Base-by-base conservation (phyloP, 352 stramenopile genomes). In the Phytophthora podocarpi region DNA sequence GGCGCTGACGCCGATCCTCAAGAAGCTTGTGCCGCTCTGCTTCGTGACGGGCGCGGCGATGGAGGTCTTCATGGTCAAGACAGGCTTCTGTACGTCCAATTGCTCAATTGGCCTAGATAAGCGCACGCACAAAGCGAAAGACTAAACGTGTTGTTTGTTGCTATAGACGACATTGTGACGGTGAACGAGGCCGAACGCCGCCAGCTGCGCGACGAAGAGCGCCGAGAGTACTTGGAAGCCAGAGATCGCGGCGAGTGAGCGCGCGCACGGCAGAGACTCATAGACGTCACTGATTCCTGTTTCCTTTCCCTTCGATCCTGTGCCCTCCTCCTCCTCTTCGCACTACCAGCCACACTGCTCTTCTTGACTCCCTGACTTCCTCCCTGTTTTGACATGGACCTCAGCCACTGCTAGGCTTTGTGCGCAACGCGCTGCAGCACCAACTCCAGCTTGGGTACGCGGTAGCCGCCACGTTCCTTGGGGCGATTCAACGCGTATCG, bases 1-100 rank as follows among this genome's bases (percentile, higher is more conserved):
- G 53, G 75, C 80, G 70, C 65, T 95, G 8, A 62, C 49, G 49
- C 82, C 84, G 61, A 90, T 95, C 52, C 70, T 95, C 26, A 80
- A 82, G 65, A 95, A 95, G 64, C 72, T 94, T 32, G 67, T 96
- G 59, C 88, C 88, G 28, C 45, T 94, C 13, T 95, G 87, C 71
- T 96, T 96, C 64, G 60, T 91, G 30, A 87, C 81, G 28, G 88
- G 88, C 42, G 87, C 87, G 13, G 79, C 65, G 26, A 94, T 96
- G 75, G 88, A 96, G 70, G 35, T 82, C 11, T 95, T 96, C 59
- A 96, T 96, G 88, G 87, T 96, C 69, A 93, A 95, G 56, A 93
- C 86, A 0, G 86, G 84, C 27, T 95, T 95, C 63, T 95, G 86
- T 95, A 69, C 63, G 86, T 50, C 20, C 4, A 4, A 32, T 12